Conservation (phyloP, 2,329 filamentous ascomycete species). For the Penicillium sclerotigenum region DNA sequence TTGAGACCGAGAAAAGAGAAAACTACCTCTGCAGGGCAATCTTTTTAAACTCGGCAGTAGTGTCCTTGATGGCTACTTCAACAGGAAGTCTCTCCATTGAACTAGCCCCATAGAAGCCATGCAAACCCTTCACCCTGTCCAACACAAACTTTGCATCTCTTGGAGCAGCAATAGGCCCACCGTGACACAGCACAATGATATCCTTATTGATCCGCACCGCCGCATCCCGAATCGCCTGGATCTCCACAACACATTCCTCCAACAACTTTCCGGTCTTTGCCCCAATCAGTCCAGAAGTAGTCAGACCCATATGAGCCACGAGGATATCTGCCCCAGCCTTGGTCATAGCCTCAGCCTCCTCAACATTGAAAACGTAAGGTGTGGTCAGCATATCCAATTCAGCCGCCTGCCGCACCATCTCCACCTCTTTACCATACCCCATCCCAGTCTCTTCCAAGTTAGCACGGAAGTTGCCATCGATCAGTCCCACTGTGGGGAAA, state of each 20-base stretch:
- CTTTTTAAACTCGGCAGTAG: conserved; percentile 55
- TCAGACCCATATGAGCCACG: not conserved
- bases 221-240: not conserved
- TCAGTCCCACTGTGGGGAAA: conserved; percentile 69
- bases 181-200: conserved; percentile 60
- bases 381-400: conserved; percentile 54
- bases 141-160: conserved; percentile 64
- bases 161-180: conserved; percentile 64
- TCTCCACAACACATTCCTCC: not conserved
- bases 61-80: conserved; percentile 61
- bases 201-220: not conserved
- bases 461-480: conserved; percentile 64
- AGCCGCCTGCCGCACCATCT: conserved; percentile 61
- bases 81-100: conserved; percentile 67
- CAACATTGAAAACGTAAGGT: not conserved
- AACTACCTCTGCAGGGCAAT: not conserved
- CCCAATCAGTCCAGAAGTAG: not conserved
- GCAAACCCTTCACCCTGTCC: conserved; percentile 58
- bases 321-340: not conserved
- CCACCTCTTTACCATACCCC: conserved; percentile 65
- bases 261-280: not conserved
- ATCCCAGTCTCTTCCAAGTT: conserved; percentile 71
- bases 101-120: conserved; percentile 70
- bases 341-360: not conserved
- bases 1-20: not conserved